These are phyloP conservation scores for Limnanthes douglasii DNA, from an alignment of 345 rosid species.

Conservation along the genomic window DNA sequence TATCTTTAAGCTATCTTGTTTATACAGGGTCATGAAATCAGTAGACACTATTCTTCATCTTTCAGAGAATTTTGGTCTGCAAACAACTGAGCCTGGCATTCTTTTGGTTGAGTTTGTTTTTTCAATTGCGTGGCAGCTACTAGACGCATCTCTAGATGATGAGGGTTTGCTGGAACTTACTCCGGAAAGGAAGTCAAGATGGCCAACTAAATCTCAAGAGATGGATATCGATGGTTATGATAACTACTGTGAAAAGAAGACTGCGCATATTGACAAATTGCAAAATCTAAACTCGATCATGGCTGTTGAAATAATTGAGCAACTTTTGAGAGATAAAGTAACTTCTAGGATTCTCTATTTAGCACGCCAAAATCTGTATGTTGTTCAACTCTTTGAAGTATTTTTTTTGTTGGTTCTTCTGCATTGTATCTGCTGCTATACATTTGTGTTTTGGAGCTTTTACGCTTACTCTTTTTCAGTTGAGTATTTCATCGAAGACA, in stretches of 20 bases:
- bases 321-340: slow-evolving; percentile 47
- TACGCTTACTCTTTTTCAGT: neutral
- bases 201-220: slow-evolving; percentile 35
- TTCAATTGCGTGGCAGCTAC: slow-evolving; percentile 52
- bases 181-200: slow-evolving; percentile 39
- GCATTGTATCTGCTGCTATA: no score
- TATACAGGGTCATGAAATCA: slow-evolving; percentile 61
- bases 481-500: no score
- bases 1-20: slow-evolving; percentile 2
- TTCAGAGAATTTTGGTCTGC: slow-evolving; percentile 40
- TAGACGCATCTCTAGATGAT: slow-evolving; percentile 83
- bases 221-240: slow-evolving; percentile 60
- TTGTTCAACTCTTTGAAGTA: slow-evolving; percentile 4
- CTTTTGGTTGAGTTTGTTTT: slow-evolving; percentile 53
- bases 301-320: slow-evolving; percentile 68
- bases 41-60: slow-evolving; percentile 61
- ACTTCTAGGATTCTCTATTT: slow-evolving; percentile 62
- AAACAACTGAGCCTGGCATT: slow-evolving; percentile 47
- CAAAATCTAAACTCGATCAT: slow-evolving; percentile 41
- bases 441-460: neutral
- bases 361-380: slow-evolving; percentile 65
- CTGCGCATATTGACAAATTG: slow-evolving; percentile 39
- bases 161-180: slow-evolving; percentile 68
- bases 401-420: neutral
- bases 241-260: slow-evolving; percentile 28